These are phyloP conservation scores for Candida adriatica DNA, from an alignment of 805 yeast genomes.

Conservation along the genomic window DNA sequence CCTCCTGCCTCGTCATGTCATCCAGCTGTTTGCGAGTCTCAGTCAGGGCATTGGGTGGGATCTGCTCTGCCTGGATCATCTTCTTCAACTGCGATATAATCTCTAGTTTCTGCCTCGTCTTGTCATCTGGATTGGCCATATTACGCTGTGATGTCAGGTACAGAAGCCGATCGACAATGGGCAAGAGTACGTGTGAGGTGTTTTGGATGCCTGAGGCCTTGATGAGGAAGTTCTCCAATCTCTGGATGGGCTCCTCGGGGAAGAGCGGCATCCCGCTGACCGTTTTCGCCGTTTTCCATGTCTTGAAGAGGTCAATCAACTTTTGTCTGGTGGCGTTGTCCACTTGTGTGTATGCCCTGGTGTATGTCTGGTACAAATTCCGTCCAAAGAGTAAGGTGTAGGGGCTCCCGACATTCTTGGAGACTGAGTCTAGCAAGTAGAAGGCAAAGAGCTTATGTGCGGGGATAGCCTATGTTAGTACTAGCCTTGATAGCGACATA, in stretches of 20 bases:
- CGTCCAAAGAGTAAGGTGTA: constrained; percentile 74
- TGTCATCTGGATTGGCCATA: constrained; percentile 26
- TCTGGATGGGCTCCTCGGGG: constrained; percentile 58
- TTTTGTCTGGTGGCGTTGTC: constrained; percentile 69
- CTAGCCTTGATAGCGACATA: constrained; percentile 6
- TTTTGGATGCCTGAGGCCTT: constrained; percentile 46
- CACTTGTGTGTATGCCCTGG: constrained; percentile 71
- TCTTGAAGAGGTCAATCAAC: constrained; percentile 69
- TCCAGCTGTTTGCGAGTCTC: constrained; percentile 33
- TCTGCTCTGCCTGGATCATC: constrained; percentile 27
- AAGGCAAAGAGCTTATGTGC: constrained; percentile 77
- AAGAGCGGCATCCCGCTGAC: constrained; percentile 66
- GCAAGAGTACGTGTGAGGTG: constrained; percentile 21
- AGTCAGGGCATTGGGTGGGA: constrained; percentile 26
- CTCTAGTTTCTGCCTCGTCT: constrained; percentile 24
- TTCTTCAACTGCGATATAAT: constrained; percentile 29
- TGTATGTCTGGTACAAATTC: constrained; percentile 62
- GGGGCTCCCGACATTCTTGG: constrained; percentile 86
- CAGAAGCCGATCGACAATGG: constrained; percentile 29
- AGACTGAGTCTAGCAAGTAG: constrained; percentile 83
- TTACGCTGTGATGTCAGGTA: constrained; percentile 28
- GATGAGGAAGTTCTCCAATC: constrained; percentile 67
- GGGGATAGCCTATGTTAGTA: constrained; percentile 51
- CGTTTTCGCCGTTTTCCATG: constrained; percentile 74
- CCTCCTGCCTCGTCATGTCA: constrained; percentile 30